These are phyloP conservation scores for Cladorrhinum samala DNA, from an alignment of 495 filamentous ascomycete genomes.

Conservation along the genomic window DNA sequence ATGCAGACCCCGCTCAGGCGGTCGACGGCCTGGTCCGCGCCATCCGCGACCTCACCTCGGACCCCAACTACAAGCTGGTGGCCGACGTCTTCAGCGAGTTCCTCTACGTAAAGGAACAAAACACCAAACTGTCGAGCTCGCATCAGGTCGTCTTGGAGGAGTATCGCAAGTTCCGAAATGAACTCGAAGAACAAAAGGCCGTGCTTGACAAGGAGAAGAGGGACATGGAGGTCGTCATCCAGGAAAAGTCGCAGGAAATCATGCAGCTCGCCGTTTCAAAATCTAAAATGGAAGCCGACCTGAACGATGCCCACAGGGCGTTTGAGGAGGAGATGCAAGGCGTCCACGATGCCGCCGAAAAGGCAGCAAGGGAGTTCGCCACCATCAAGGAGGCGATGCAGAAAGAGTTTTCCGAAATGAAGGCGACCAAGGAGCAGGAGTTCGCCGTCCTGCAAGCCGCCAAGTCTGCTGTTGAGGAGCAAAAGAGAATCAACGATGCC, in stretches of 20 bases:
- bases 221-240: conserved; percentile 24
- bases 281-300: conserved; percentile 20
- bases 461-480: conserved; percentile 22
- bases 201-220: conserved; percentile 23
- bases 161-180: conserved; percentile 32
- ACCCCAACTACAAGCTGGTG: conserved; percentile 35
- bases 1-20: conserved; percentile 24
- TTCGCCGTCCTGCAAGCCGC: conserved; percentile 17
- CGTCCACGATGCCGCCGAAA: conserved; percentile 16
- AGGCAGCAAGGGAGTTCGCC: conserved; percentile 7
- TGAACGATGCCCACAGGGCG: conserved; percentile 19
- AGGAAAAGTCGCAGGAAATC: conserved; percentile 27
- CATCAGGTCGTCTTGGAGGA: conserved; percentile 31
- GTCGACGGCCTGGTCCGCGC: conserved; percentile 33
- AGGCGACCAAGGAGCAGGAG: conserved; percentile 4
- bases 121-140: conserved; percentile 27
- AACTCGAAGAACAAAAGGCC: conserved; percentile 27
- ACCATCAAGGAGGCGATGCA: conserved; percentile 6
- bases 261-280: conserved; percentile 20
- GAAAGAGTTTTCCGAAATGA: conserved; percentile 7
- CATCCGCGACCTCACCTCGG: conserved; percentile 31
- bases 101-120: conserved; percentile 33
- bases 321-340: conserved; percentile 16
- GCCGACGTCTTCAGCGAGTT: conserved; percentile 36
- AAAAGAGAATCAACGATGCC: conserved; percentile 19